A percentile compares a stretch with the other conserved stretches of the same genome.
Conservation (phyloP, 805 yeast genomes). For the Saccharomyces eubayanus region DNA sequence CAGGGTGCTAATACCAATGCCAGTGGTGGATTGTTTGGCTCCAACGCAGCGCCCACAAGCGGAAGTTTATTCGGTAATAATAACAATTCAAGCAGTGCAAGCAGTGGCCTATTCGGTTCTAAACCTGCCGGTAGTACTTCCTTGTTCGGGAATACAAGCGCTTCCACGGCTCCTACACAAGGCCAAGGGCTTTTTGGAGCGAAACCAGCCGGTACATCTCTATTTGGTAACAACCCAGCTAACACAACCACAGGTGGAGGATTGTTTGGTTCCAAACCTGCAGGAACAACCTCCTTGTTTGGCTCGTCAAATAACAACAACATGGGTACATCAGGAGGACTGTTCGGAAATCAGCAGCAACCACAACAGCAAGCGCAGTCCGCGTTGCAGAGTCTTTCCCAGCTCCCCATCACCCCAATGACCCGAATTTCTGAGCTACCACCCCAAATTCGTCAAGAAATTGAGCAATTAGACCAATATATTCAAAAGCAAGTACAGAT, state of each 20-base stretch:
- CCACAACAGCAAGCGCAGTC: conserved; percentile 29
- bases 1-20: background rate
- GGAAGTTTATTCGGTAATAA: conserved; percentile 29
- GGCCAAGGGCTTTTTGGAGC: conserved; percentile 27
- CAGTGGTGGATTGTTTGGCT: conserved; percentile 24
- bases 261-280: conserved; percentile 28
- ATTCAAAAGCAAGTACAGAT: conserved; percentile 67
- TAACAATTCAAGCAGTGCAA: conserved; percentile 5
- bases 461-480: conserved; percentile 62
- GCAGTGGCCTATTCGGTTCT: conserved; percentile 9
- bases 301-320: conserved; percentile 18
- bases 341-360: conserved; percentile 16
- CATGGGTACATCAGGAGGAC: conserved; percentile 7
- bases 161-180: conserved; percentile 2
- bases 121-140: conserved; percentile 2
- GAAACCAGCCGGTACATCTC: conserved; percentile 17
- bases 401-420: conserved; percentile 54
- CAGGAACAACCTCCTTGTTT: conserved; percentile 25
- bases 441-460: conserved; percentile 55
- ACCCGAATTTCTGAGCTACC: conserved; percentile 70
- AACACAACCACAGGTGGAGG: conserved; percentile 25
- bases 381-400: conserved; percentile 37
- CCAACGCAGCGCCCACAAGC: conserved; percentile 9
- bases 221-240: conserved; percentile 25
- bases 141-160: conserved; percentile 13